Percentiles rank a stretch among this genome's conserved stretches.
These are phyloP conservation scores for Fusarium globosum DNA, from an alignment of 2,329 filamentous ascomycete species.

Conservation along the genomic window DNA sequence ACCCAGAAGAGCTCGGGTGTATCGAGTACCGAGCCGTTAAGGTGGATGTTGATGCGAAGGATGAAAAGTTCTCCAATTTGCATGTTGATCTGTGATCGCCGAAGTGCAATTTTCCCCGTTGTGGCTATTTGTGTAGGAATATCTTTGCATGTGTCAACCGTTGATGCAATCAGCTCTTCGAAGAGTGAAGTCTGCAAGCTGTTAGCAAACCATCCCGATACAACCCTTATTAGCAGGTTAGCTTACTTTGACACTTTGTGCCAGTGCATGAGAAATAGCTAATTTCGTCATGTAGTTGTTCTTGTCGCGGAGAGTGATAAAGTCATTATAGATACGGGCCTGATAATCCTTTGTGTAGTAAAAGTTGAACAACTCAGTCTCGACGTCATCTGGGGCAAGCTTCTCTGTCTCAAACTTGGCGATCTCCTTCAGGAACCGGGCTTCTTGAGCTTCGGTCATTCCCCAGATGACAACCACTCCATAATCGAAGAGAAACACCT, in stretches of 20 bases:
- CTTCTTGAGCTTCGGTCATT: constrained; percentile 91
- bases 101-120: constrained; percentile 91
- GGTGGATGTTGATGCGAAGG: constrained; percentile 95
- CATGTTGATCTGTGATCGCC: constrained; percentile 95
- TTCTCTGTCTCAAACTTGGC: constrained; percentile 95
- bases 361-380: constrained; percentile 98
- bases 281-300: constrained; percentile 98
- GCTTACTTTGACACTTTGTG: constrained; percentile 89
- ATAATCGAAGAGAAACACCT: constrained; percentile 97
- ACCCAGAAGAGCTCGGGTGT: constrained; percentile 99
- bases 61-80: constrained; percentile 99
- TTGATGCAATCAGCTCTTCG: constrained; percentile 93
- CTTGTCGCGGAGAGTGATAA: constrained; percentile 94
- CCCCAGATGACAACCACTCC: constrained; percentile 99
- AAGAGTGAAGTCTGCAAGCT: constrained; percentile 84
- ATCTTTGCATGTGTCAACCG: constrained; percentile 91
- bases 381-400: constrained; percentile 85
- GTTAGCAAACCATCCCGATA: constrained; percentile 26
- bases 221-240: background rate
- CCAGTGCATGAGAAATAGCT: constrained; percentile 93
- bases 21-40: constrained; percentile 96
- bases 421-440: constrained; percentile 91
- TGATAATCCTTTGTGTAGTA: constrained; percentile 99
- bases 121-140: constrained; percentile 92
- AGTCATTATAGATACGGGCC: constrained; percentile 98